Base-by-base conservation (phyloP, 768 basidiomycete species). In the Leucosporidium creatinivorum region DNA sequence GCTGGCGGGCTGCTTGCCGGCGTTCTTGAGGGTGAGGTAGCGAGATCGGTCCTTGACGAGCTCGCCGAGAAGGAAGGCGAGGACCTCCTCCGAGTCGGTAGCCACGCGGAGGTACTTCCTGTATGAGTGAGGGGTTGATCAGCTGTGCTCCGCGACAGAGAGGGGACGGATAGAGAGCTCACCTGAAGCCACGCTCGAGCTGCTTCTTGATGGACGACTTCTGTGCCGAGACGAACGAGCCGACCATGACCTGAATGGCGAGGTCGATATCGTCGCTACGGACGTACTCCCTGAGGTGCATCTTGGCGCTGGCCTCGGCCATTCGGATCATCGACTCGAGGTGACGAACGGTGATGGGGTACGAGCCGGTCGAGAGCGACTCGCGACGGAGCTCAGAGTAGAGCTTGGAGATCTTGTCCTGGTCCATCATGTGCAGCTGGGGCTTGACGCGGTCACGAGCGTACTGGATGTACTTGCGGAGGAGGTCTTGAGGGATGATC, bases 131-230 rank as follows among this genome's bases (percentile, higher is more conserved):
- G 49, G 31, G 3, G 66, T 17, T 8, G 19, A 58, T 23, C 36
- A 54, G 25, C 17, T 48, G 59, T 28, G 62, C 52, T 26, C 52
- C 25, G 44, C 36, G 28, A 30, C 56, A 23, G 25, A 26, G 58
- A 47, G 58, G 26, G 61, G 44, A 23, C 33, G 33, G 12, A 30
- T 56, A 66, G 65, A 28, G 30, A 10, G 19, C 47, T 36, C 17
- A 82, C 86, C 73, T 73, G 94, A 73, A 73, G 28, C 71, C 94
- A 75, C 96, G 83, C 79, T 99, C 92, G 55, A 99, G 81, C 4
- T 93, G 93, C 81, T 92, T 96, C 83, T 97, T 97, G 81, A 98
- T 94, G 66, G 89, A 91, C 84, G 93, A 87, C 82, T 99, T 99
- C 78, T 99, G 96, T 31, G 96, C 89, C 73, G 80, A 93, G 66